Percentiles rank a stretch among this genome's conserved stretches.
These are phyloP conservation scores for Mallotus repandus DNA, from an alignment of 441 rosid genomes.

Conservation along the genomic window DNA sequence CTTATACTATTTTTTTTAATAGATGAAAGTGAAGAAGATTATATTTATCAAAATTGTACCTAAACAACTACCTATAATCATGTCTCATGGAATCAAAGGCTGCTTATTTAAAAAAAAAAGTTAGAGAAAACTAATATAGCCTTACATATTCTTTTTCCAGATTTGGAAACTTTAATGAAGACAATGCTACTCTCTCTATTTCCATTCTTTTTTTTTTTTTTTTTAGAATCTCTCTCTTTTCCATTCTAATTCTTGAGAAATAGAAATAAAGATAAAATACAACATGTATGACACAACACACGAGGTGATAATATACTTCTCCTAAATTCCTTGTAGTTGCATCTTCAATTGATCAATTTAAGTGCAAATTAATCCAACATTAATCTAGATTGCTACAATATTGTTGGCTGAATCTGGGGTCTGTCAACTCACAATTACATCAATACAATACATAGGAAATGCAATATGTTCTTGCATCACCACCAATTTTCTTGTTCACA, in stretches of 20 bases:
- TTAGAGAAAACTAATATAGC: too few relatives aligned
- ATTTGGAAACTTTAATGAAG: background rate
- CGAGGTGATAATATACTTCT: background rate
- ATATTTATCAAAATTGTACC: too few relatives aligned
- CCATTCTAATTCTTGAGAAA: background rate
- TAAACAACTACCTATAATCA: too few relatives aligned
- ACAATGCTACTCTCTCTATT: background rate
- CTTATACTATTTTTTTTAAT: too few relatives aligned
- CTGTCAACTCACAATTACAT: background rate
- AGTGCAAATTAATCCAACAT: background rate
- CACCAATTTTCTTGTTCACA: background rate
- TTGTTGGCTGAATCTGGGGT: background rate
- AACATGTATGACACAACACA: background rate
- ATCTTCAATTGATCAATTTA: background rate
- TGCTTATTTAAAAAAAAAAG: too few relatives aligned
- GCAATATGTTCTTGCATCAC: background rate
- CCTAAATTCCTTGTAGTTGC: background rate
- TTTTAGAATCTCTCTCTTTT: too few relatives aligned
- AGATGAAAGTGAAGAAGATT: too few relatives aligned
- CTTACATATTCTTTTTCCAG: background rate
- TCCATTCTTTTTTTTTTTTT: too few relatives aligned
- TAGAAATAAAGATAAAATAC: background rate
- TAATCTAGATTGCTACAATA: background rate
- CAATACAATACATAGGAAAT: background rate
- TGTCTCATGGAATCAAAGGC: too few relatives aligned